phyloP scores from a whole-genome alignment of 2,329 filamentous ascomycete species.

The Clonostachys chloroleuca region DNA sequence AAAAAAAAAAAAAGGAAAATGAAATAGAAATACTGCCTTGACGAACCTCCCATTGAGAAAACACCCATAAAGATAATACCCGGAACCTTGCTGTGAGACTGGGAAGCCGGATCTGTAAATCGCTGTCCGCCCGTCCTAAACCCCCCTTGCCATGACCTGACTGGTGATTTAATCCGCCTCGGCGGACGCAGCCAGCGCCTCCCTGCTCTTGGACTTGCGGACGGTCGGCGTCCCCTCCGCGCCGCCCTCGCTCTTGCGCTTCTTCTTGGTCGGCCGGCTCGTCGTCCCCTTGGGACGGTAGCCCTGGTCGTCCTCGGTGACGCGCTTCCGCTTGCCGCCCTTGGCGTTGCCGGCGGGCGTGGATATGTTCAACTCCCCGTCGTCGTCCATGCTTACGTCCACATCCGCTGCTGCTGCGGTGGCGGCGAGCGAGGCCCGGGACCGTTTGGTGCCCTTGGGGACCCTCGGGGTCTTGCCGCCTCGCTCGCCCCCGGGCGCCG shows the following conservation, averaged over 20 bases:
- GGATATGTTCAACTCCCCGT: constrained; percentile 18
- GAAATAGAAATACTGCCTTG: background rate
- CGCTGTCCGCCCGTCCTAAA: no score
- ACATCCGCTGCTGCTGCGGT: constrained; percentile 13
- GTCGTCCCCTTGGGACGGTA: constrained; percentile 51
- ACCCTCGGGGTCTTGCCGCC: constrained; percentile 30
- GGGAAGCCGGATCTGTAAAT: no score
- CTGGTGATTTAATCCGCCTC: constrained; percentile 1
- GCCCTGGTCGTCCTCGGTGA: constrained; percentile 56
- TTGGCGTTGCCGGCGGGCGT: constrained; percentile 30
- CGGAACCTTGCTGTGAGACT: no score
- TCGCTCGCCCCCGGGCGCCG: constrained; percentile 18
- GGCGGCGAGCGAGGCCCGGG: constrained; percentile 11
- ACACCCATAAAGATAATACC: background rate
- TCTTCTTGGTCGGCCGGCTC: constrained; percentile 50
- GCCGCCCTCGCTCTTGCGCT: constrained; percentile 53
- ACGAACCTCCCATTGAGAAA: background rate
- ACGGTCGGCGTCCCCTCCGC: constrained; percentile 25
- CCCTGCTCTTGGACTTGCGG: constrained; percentile 23
- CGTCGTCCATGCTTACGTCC: constrained; percentile 34
- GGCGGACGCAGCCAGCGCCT: background rate
- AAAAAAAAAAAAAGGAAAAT: background rate
- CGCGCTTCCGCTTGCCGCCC: constrained; percentile 49
- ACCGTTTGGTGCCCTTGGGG: constrained; percentile 25
- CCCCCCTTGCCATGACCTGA: no score